phyloP scores from a whole-genome alignment of 2,329 filamentous ascomycete species.

The Fusarium sp. region DNA sequence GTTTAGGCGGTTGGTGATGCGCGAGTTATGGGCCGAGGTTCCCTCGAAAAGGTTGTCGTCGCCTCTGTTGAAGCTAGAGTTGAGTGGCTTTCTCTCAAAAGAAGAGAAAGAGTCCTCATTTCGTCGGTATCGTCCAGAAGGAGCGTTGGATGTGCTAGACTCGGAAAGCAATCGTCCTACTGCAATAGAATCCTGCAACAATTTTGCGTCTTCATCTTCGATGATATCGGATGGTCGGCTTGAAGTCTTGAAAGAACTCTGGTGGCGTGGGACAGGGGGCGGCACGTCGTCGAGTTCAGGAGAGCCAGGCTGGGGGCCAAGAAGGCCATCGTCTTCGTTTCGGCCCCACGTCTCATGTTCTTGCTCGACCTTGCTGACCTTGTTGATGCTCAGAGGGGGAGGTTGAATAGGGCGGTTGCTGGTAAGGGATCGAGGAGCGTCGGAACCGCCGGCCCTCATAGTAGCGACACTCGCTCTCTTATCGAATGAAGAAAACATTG shows the following conservation, averaged over 20 bases:
- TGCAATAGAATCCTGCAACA: constrained; percentile 64
- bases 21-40: constrained; percentile 53
- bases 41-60: constrained; percentile 69
- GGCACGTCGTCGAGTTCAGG: constrained; percentile 54
- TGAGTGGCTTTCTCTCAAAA: constrained; percentile 45
- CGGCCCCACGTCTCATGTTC: constrained; percentile 63
- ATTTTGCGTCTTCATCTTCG: constrained; percentile 64
- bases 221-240: constrained; percentile 53
- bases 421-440: constrained; percentile 59
- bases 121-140: constrained; percentile 50
- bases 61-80: constrained; percentile 54
- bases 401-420: constrained; percentile 57
- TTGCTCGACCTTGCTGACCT: constrained; percentile 57
- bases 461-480: constrained; percentile 65
- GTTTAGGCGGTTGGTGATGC: constrained; percentile 51
- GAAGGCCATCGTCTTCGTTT: constrained; percentile 58
- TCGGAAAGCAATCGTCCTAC: constrained; percentile 60
- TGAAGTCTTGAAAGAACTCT: constrained; percentile 48
- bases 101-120: constrained; percentile 55
- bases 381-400: constrained; percentile 61
- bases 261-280: constrained; percentile 57
- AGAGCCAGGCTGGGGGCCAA: constrained; percentile 53
- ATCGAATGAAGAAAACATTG: constrained; percentile 66
- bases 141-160: constrained; percentile 28
- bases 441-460: constrained; percentile 54